These are phyloP conservation scores for Skeletonema costatum DNA, from an alignment of 108 stramenopile genomes.

Conservation along the genomic window DNA sequence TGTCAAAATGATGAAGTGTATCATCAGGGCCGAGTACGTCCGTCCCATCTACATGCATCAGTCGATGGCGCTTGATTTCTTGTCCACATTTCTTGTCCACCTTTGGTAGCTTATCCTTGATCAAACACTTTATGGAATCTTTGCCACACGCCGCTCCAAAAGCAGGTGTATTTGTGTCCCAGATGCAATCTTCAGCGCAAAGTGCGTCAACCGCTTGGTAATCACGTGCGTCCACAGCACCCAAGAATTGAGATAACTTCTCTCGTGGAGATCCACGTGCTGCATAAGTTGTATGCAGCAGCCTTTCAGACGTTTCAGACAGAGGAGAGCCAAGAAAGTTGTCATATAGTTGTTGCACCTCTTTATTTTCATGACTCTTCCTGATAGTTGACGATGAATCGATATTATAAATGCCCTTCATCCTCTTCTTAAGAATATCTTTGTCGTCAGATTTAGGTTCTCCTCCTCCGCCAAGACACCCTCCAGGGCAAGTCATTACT, in stretches of 20 bases:
- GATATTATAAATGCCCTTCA: slow-evolving; percentile 40
- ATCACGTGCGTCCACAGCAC: slow-evolving; percentile 35
- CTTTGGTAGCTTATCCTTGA: slow-evolving; percentile 19
- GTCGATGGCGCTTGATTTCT: slow-evolving; percentile 30
- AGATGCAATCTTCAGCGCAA: slow-evolving; percentile 17
- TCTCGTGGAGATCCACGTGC: slow-evolving; percentile 30
- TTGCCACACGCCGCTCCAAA: slow-evolving; percentile 20
- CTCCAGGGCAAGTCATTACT: slow-evolving; percentile 62
- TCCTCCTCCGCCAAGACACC: slow-evolving; percentile 61
- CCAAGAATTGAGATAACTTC: slow-evolving; percentile 20
- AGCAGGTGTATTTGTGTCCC: slow-evolving; percentile 24
- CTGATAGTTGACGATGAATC: slow-evolving; percentile 29
- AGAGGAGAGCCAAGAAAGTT: slow-evolving; percentile 38
- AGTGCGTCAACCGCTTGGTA: too few relatives aligned
- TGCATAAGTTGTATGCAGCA: slow-evolving; percentile 46
- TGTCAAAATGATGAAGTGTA: slow-evolving; percentile 21
- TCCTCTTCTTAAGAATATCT: slow-evolving; percentile 47
- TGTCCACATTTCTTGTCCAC: slow-evolving; percentile 3
- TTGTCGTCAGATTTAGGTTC: slow-evolving; percentile 52
- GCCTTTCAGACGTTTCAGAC: slow-evolving; percentile 37
- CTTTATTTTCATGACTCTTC: slow-evolving; percentile 50
- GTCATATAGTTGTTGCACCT: slow-evolving; percentile 45
- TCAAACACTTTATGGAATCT: slow-evolving; percentile 14
- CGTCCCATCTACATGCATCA: slow-evolving; percentile 7
- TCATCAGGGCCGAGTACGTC: slow-evolving; percentile 28